Conservation (phyloP, 2,329 filamentous ascomycete genomes). For the Beauveria brongniartii region DNA sequence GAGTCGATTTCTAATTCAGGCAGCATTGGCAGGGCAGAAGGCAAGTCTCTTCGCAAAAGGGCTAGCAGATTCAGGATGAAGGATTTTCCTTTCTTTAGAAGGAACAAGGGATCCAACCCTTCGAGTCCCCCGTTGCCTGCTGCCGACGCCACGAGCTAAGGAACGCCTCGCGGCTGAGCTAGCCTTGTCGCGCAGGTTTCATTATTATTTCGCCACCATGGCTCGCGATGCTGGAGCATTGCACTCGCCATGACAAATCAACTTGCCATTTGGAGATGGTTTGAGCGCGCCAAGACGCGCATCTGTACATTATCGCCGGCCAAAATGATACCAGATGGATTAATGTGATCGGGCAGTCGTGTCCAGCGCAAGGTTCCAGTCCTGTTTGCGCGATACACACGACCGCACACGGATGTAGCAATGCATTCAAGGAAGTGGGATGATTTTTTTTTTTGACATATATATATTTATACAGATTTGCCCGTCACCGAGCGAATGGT, state of each 20-base stretch:
- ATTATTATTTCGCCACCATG: neutral
- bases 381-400: neutral
- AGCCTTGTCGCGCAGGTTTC: slow-evolving; percentile 3
- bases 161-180: slow-evolving; percentile 5
- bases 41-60: slow-evolving; percentile 50
- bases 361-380: slow-evolving; percentile 6
- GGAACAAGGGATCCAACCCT: slow-evolving; percentile 36
- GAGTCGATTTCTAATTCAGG: slow-evolving; percentile 30
- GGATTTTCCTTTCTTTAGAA: slow-evolving; percentile 47
- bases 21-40: slow-evolving; percentile 39
- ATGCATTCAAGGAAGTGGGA: neutral
- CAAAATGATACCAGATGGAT: neutral
- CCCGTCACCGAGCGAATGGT: neutral
- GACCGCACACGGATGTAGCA: neutral
- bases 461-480: slow-evolving; percentile 1
- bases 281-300: slow-evolving; percentile 4
- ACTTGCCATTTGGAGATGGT: neutral
- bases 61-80: slow-evolving; percentile 58
- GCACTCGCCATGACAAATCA: neutral
- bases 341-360: slow-evolving; percentile 1
- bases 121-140: slow-evolving; percentile 21
- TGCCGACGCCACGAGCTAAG: slow-evolving; percentile 27
- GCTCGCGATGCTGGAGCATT: slow-evolving; percentile 6
- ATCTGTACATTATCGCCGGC: slow-evolving; percentile 8
- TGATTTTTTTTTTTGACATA: slow-evolving; percentile 2